Base-by-base conservation (phyloP, 1,284 basidiomycete species). In the Sporisorium iseilematis-ciliati region DNA sequence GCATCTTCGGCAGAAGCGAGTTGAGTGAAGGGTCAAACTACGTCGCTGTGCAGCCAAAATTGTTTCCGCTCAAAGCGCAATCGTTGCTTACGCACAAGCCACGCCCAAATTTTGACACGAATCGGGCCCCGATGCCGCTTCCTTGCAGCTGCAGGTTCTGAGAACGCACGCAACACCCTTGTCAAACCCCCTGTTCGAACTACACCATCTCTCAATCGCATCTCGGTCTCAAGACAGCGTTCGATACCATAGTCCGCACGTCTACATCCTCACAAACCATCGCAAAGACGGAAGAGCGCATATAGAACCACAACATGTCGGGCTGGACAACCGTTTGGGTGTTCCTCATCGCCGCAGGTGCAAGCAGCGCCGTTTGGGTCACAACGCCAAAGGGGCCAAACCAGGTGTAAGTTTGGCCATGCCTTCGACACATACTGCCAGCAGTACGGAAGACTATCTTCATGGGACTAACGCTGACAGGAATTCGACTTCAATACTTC, bases 311-410 rank as follows among this genome's bases (percentile, higher is more conserved):
- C 58, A 31, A 29, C 18, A 84, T 84, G 82, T 84, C 83, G 57
- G 83, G 83, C 65, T 85, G 79, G 80, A 82, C 78, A 41, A 72
- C 75, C 25, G 71, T 85, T 50, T 80, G 80, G 78, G 82, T 80
- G 35, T 69, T 83, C 26, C 69, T 82, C 52, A 63, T 71, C 26
- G 77, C 71, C 33, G 78, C 75, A 8, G 65, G 61, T 25, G 72
- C 75, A 20, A 80, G 77, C 53, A 58, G 75, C 41, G 76, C 64
- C 16, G 60, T 67, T 3, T 85, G 83, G 82, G 43, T 75, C 40
- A 67, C 73, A 21, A 74, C 82, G 33, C 79, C 82, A 23, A 85
- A 85, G 67, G 82, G 83, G 2, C 82, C 83, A 48, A 85, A 85
- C 55, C 82, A 84, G 55, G 81, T 83, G 83, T 84, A 75, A 57